Evolutionary conservation across 1,284 basidiomycete genomes (phyloP).

Genomic region (Cryptococcus sp.): DNA sequence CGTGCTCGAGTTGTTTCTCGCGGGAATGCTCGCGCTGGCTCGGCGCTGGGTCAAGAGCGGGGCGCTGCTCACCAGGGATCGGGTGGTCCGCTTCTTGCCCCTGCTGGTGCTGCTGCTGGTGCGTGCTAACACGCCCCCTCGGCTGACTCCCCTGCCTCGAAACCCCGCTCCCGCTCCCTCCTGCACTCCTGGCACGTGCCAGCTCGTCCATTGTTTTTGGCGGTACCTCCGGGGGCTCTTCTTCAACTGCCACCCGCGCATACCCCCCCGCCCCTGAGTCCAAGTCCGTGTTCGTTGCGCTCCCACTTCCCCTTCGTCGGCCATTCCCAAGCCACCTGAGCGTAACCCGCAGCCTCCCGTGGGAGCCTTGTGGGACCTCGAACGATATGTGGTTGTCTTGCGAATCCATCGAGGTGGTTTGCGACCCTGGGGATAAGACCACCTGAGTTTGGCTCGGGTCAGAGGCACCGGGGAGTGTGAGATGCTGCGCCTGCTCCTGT

Average conservation of each 20-base stretch:
- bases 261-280: not conserved
- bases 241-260: not conserved
- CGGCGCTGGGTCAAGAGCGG: not conserved
- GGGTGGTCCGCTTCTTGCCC: not conserved
- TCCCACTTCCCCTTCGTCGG: not conserved
- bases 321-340: conserved; percentile 30
- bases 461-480: not conserved
- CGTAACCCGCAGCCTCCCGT: conserved; percentile 29
- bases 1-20: conserved; percentile 3
- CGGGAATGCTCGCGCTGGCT: not conserved
- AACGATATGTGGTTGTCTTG: conserved; percentile 33
- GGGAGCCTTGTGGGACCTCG: conserved; percentile 30
- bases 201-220: conserved; percentile 12
- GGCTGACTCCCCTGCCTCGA: not conserved
- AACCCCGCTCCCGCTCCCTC: not conserved
- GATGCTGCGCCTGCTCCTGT: not conserved
- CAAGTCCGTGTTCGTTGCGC: not conserved
- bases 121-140: not conserved
- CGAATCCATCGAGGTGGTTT: conserved; percentile 1
- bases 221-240: conserved; percentile 20
- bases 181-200: not conserved
- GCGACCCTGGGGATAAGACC: conserved; percentile 3
- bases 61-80: not conserved
- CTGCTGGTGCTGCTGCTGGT: too few species aligned
- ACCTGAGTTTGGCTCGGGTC: not conserved